Evolutionary conservation across 2,329 filamentous ascomycete genomes (phyloP).

Genomic region (Aspergillus pseudotamarii): DNA sequence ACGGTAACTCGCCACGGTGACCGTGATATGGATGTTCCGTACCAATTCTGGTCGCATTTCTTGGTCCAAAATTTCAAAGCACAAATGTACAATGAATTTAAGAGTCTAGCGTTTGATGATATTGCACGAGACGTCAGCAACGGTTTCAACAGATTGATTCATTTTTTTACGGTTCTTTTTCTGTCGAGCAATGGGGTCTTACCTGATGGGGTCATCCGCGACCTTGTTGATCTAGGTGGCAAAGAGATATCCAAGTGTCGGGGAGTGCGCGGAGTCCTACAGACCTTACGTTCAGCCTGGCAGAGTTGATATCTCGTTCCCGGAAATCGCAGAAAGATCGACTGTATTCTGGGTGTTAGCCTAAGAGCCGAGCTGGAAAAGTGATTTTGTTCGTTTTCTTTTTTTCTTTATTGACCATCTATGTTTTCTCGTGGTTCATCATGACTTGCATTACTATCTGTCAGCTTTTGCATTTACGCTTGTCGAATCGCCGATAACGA

Average conservation of each 20-base stretch:
- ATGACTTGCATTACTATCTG: slow-evolving; percentile 27
- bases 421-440: slow-evolving; percentile 20
- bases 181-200: slow-evolving; percentile 56
- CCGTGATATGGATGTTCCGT: slow-evolving; percentile 36
- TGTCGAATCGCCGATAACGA: slow-evolving; percentile 27
- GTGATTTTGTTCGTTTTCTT: slow-evolving; percentile 29
- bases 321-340: slow-evolving; percentile 59
- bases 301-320: slow-evolving; percentile 48
- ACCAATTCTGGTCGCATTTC: slow-evolving; percentile 75
- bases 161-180: slow-evolving; percentile 64
- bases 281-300: slow-evolving; percentile 58
- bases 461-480: slow-evolving; percentile 24
- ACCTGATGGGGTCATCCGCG: slow-evolving; percentile 55
- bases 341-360: slow-evolving; percentile 54
- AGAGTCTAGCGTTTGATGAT: slow-evolving; percentile 67
- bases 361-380: slow-evolving; percentile 57
- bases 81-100: slow-evolving; percentile 73
- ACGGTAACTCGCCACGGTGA: slow-evolving; percentile 38
- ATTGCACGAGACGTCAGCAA: slow-evolving; percentile 53
- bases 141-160: slow-evolving; percentile 65
- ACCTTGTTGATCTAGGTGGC: slow-evolving; percentile 59
- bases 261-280: not conserved
- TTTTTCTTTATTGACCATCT: slow-evolving; percentile 18
- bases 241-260: slow-evolving; percentile 16
- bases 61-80: slow-evolving; percentile 73